A percentile compares a stretch with the other conserved stretches of the same genome.
Evolutionary conservation across 2,329 filamentous ascomycete genomes (phyloP).

Genomic region (Camptophora hylomeconis): DNA sequence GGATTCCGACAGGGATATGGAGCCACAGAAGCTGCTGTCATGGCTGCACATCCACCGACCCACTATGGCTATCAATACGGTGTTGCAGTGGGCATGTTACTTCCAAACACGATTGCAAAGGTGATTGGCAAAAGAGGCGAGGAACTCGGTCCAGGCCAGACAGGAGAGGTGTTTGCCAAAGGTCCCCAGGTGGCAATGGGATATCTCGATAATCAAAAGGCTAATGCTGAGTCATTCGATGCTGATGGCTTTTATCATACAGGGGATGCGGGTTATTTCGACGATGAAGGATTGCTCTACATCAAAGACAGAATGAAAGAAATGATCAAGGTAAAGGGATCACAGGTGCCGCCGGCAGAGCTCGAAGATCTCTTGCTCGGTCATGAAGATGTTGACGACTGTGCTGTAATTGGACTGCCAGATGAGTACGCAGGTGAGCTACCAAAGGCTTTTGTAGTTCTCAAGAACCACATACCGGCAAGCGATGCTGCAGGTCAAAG

Average conservation of each 20-base stretch:
- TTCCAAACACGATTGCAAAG: constrained; percentile 45
- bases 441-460: constrained; percentile 56
- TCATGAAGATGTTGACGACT: constrained; percentile 47
- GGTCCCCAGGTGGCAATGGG: constrained; percentile 72
- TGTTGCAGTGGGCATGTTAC: constrained; percentile 31
- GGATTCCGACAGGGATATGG: constrained; percentile 55
- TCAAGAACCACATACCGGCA: constrained; percentile 77
- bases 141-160: constrained; percentile 38
- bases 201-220: constrained; percentile 60
- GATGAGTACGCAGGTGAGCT: constrained; percentile 47
- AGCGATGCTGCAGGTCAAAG: constrained; percentile 45
- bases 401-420: constrained; percentile 57
- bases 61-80: constrained; percentile 46
- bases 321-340: constrained; percentile 49
- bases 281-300: constrained; percentile 40
- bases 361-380: constrained; percentile 45
- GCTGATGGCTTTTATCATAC: constrained; percentile 44
- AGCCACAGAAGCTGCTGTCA: constrained; percentile 56
- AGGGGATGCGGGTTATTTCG: constrained; percentile 52
- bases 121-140: constrained; percentile 38
- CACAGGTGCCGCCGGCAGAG: constrained; percentile 49
- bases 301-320: constrained; percentile 29
- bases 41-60: constrained; percentile 46
- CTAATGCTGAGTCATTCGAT: constrained; percentile 58
- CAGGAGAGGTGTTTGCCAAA: constrained; percentile 53